phyloP scores from a whole-genome alignment of 176 grass and related monocot species.

The Zoysia japonica region DNA sequence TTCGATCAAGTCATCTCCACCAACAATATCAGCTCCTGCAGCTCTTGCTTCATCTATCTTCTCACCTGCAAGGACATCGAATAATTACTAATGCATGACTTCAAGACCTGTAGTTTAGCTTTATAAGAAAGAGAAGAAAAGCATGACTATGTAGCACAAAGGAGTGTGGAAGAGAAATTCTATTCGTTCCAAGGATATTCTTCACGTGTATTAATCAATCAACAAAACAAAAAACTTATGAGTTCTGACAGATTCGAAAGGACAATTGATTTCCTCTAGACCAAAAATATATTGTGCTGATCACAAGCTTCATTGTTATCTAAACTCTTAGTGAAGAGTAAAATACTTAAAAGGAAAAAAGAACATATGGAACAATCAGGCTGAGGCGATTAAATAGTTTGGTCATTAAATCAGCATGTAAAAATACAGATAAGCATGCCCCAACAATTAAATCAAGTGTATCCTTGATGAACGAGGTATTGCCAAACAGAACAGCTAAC shows the following conservation, averaged over 20 bases:
- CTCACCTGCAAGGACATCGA: constrained; percentile 62
- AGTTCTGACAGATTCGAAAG: neutral
- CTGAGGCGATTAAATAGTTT: neutral
- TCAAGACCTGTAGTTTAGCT: neutral
- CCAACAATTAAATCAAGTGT: neutral
- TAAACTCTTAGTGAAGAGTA: neutral
- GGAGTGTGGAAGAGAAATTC: neutral
- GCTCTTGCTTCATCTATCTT: constrained; percentile 91
- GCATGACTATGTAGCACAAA: neutral
- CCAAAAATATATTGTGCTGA: neutral
- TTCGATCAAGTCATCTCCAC: constrained; percentile 89
- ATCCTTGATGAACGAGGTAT: neutral
- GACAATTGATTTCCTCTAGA: neutral
- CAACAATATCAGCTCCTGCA: constrained; percentile 91
- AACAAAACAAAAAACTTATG: too few species aligned
- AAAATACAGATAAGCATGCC: neutral
- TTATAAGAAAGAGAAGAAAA: constrained; percentile 17
- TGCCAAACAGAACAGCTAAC: constrained; percentile 24
- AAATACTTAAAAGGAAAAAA: neutral
- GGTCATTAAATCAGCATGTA: neutral
- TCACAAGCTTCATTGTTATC: neutral
- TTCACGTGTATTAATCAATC: neutral
- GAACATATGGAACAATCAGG: neutral
- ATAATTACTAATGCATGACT: constrained; percentile 15
- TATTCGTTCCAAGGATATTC: neutral